Conservation (phyloP, 495 filamentous ascomycete genomes). For the Penicillium egyptiacum region DNA sequence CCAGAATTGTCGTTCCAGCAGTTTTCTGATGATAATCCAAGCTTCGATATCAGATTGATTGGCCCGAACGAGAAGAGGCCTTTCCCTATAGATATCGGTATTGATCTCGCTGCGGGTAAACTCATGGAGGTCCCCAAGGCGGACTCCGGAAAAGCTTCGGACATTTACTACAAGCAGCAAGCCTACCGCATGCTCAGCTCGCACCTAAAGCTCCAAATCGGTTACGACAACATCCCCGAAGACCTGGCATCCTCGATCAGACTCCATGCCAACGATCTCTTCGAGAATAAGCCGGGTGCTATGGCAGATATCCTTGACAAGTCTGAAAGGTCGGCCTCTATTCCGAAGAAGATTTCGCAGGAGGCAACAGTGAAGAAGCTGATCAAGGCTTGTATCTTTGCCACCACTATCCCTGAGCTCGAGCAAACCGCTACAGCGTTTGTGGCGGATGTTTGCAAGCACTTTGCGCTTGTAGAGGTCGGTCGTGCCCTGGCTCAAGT, state of each 20-base stretch:
- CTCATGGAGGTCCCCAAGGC: constrained; percentile 74
- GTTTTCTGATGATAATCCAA: constrained; percentile 81
- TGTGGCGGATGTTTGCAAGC: constrained; percentile 75
- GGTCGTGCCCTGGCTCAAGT: constrained; percentile 73
- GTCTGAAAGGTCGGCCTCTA: constrained; percentile 76
- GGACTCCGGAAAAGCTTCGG: constrained; percentile 65
- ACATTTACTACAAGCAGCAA: constrained; percentile 88
- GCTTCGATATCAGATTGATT: constrained; percentile 83
- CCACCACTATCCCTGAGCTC: constrained; percentile 78
- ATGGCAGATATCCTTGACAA: constrained; percentile 59
- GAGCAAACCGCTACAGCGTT: constrained; percentile 68
- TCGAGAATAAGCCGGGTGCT: constrained; percentile 64
- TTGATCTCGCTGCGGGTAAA: constrained; percentile 85
- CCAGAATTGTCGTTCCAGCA: constrained; percentile 75
- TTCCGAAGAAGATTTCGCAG: constrained; percentile 80
- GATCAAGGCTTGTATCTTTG: constrained; percentile 83
- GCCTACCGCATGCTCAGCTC: constrained; percentile 81
- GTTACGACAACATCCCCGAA: constrained; percentile 82
- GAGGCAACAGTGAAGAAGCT: constrained; percentile 79
- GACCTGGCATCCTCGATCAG: constrained; percentile 82
- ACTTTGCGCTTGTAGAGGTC: constrained; percentile 90
- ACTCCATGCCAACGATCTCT: constrained; percentile 82
- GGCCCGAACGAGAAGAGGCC: constrained; percentile 84
- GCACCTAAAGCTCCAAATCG: constrained; percentile 86
- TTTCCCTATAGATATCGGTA: constrained; percentile 79